Base-by-base conservation (phyloP, 2,329 filamentous ascomycete species). In the Ophiostoma triangulosporum region DNA sequence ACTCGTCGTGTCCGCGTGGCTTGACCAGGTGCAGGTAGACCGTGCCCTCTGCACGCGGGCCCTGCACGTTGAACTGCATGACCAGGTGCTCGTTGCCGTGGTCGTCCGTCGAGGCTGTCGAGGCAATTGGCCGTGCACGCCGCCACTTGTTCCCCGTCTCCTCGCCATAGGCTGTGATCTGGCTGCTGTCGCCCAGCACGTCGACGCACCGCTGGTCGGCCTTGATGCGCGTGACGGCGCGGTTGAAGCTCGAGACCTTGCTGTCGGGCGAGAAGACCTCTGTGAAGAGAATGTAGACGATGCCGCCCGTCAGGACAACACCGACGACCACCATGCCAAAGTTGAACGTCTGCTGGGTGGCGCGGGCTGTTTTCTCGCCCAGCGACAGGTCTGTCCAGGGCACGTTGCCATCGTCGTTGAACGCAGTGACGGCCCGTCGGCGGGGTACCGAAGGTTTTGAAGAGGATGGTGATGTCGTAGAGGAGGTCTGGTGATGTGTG, bases 261-360 rank as follows among this genome's bases (percentile, higher is more conserved):
- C 87, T 93, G 64, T 90, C 84, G 20, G 86, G 77, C 4, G 86
- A 85, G 66, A 95, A 88, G 45, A 95, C 86, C 58, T 95, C 88
- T 4, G 79, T 77, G 68, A 85, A 95, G 22, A 95, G 73, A 50
- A 93, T 75, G 61, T 87, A 88, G 53, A 75, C 76, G 9, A 96
- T 84, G n/a, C 81, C 83, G 57, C 81, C 81, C 33, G 90, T 95
- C 61, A 91, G 72, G 32, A 81, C 76, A 11, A 90, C 69, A 26
- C 91, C 91, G 7, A 83, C 73, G 1, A 88, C 60, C 8, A 96
- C 80, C 57, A 96, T 69, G 59, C 84, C 76, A 59, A 95, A 81
- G 68, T 97, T 96, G 72, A 95, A 84, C 15, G 84, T 86, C 68
- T 96, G 91, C 68, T 96, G 90, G 0, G 88, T 91, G 8, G 88